Percentiles rank a stretch among this genome's conserved stretches.
phyloP scores from a whole-genome alignment of 495 filamentous ascomycete genomes.

The Aspergillus ostianus region DNA sequence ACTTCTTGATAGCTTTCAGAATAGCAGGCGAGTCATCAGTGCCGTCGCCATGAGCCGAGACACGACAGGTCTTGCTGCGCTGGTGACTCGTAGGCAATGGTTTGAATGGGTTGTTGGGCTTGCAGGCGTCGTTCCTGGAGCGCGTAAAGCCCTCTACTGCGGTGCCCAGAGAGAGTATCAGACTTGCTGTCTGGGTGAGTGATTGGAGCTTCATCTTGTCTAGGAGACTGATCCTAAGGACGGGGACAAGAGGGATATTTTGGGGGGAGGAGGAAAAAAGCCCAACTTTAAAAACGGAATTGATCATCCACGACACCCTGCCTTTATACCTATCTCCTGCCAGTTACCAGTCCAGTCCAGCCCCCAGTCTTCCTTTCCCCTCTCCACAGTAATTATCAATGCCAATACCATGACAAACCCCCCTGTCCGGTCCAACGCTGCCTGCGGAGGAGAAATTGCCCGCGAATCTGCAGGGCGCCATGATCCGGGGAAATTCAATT shows the following conservation, averaged over 20 bases:
- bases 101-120: conserved; percentile 34
- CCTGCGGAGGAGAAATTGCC: background rate
- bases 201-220: conserved; percentile 26
- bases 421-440: background rate
- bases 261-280: too few relatives aligned
- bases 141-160: conserved; percentile 22
- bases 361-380: too few relatives aligned
- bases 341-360: background rate
- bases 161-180: conserved; percentile 26
- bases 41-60: conserved; percentile 38
- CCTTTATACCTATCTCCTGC: background rate
- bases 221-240: too few relatives aligned
- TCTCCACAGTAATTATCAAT: background rate
- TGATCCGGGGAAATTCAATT: conserved; percentile 5
- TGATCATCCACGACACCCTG: too few relatives aligned
- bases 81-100: conserved; percentile 33
- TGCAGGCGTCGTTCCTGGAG: conserved; percentile 29
- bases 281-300: too few relatives aligned
- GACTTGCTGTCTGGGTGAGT: conserved; percentile 26
- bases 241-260: too few relatives aligned
- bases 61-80: conserved; percentile 36
- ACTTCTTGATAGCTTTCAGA: conserved; percentile 55
- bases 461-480: background rate
- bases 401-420: background rate
- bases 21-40: conserved; percentile 60